Percentiles rank a stretch among this genome's conserved stretches.
Evolutionary conservation across 768 basidiomycete genomes (phyloP).

Genomic region (Lactifluus hygrophoroides): DNA sequence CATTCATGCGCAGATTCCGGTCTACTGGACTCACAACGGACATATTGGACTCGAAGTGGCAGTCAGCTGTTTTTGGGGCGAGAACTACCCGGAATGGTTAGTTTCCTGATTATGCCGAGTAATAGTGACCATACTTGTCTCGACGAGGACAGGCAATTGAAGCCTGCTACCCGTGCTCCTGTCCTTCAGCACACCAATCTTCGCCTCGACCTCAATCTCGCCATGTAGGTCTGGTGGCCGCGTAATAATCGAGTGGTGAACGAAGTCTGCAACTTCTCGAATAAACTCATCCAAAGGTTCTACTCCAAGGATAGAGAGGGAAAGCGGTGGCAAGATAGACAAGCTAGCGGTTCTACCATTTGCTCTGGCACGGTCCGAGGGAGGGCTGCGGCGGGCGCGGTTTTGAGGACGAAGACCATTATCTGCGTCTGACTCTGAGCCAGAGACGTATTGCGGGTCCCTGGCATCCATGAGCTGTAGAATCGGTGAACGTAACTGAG

Average conservation of each 20-base stretch:
- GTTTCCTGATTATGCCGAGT: neutral
- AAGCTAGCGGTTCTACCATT: conserved; percentile 23
- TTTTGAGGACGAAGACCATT: conserved; percentile 28
- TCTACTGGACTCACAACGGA: conserved; percentile 48
- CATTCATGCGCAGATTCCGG: neutral
- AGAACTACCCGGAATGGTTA: conserved; percentile 45
- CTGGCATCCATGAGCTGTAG: conserved; percentile 21
- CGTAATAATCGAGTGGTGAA: conserved; percentile 59
- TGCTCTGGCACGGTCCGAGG: conserved; percentile 26
- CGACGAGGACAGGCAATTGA: conserved; percentile 64
- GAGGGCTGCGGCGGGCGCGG: conserved; percentile 31
- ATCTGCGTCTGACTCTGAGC: conserved; percentile 25
- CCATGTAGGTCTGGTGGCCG: conserved; percentile 42
- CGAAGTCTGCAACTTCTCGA: conserved; percentile 82
- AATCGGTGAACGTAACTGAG: neutral
- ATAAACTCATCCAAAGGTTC: conserved; percentile 93
- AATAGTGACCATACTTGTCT: conserved; percentile 51
- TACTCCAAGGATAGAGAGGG: conserved; percentile 75
- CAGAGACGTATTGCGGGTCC: conserved; percentile 21
- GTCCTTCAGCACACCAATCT: conserved; percentile 72
- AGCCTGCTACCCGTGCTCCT: conserved; percentile 47
- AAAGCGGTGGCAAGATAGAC: conserved; percentile 49
- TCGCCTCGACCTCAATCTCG: conserved; percentile 82
- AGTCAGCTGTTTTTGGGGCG: conserved; percentile 46
- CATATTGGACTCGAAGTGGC: conserved; percentile 93